A percentile compares a stretch with the other conserved stretches of the same genome.
phyloP scores from a whole-genome alignment of 306 rosid species.

The Rubus idaeus region DNA sequence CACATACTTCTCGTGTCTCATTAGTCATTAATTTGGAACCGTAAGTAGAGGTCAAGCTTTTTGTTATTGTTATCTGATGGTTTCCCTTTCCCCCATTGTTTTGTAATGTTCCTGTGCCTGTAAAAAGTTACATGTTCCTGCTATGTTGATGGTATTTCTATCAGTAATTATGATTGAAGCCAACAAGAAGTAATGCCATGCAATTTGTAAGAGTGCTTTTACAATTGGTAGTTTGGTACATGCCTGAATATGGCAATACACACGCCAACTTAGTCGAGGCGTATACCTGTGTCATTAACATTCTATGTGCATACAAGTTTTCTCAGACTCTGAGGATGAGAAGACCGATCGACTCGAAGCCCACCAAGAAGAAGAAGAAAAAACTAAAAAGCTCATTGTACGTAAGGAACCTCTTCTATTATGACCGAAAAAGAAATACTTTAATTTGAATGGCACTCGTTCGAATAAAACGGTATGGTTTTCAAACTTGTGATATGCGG shows the following conservation, averaged over 20 bases:
- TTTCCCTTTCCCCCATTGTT: too few relatives aligned
- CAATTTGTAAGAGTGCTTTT: background rate
- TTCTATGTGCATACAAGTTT: conserved; percentile 52
- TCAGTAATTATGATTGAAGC: background rate
- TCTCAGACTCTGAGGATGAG: conserved; percentile 63
- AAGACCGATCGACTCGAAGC: conserved; percentile 39
- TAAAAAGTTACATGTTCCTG: background rate
- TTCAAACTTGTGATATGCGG: conserved; percentile 44
- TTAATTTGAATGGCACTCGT: background rate
- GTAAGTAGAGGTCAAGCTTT: too few relatives aligned
- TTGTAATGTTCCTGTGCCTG: too few relatives aligned
- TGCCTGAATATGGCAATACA: too few relatives aligned
- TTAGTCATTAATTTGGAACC: too few relatives aligned
- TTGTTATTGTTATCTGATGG: too few relatives aligned
- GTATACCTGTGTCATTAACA: too few relatives aligned
- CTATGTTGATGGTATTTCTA: background rate
- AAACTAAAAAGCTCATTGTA: conserved; percentile 49
- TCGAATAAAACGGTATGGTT: conserved; percentile 6
- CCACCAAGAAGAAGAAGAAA: conserved; percentile 56
- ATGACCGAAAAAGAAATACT: background rate
- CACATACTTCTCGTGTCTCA: too few relatives aligned
- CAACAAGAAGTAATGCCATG: background rate
- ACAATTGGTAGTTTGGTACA: too few relatives aligned
- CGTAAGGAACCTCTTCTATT: conserved; percentile 42
- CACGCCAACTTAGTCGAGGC: background rate